Conservation (phyloP, 2,329 filamentous ascomycete species). For the Colletotrichum musicola region DNA sequence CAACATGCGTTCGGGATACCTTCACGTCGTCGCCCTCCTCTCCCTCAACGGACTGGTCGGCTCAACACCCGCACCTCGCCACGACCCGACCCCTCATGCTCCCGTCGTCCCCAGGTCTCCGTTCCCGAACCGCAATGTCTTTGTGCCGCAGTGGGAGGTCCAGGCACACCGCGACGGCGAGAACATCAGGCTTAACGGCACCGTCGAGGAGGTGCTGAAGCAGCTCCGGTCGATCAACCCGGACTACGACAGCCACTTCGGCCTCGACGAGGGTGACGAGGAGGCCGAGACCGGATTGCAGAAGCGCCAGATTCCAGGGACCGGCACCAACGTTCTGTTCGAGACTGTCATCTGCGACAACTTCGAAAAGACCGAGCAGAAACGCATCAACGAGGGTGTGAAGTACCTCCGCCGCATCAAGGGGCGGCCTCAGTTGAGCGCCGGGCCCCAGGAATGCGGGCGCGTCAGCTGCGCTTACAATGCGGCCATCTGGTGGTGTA, state of each 20-base stretch:
- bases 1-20: too few species aligned
- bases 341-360: neutral
- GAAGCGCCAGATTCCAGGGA: neutral
- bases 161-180: slow-evolving; percentile 34
- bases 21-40: neutral
- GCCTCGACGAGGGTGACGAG: neutral
- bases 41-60: neutral
- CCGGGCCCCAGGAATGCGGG: neutral
- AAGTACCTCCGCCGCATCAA: neutral
- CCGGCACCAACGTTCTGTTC: neutral
- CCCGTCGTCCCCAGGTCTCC: neutral
- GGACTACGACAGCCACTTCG: neutral
- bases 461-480: neutral
- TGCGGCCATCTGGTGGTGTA: slow-evolving; percentile 15
- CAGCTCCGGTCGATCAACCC: slow-evolving; percentile 10
- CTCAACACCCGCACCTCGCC: neutral
- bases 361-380: neutral
- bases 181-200: slow-evolving; percentile 1
- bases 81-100: neutral
- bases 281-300: neutral
- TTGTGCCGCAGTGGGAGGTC: slow-evolving; percentile 36
- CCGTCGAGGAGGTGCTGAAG: slow-evolving; percentile 7
- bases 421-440: neutral
- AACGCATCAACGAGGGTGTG: neutral
- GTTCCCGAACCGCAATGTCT: slow-evolving; percentile 1